phyloP scores from a whole-genome alignment of 257 asterid species.

The Solanum bukasovii region DNA sequence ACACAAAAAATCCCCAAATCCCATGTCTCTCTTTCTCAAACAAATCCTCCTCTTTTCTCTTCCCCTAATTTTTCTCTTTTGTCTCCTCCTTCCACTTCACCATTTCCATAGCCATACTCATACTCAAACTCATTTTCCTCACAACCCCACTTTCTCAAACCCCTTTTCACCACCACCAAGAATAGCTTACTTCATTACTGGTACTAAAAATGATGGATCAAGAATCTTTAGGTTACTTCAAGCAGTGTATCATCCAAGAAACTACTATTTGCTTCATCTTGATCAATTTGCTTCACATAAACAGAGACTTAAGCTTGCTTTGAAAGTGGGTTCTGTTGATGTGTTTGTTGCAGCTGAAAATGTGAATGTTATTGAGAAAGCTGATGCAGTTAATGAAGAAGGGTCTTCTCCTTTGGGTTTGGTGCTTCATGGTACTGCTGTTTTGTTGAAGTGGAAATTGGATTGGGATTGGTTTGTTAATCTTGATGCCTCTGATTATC shows the following conservation, averaged over 20 bases:
- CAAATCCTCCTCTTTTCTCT: constrained; percentile 18
- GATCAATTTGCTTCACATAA: constrained; percentile 15
- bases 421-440: constrained; percentile 33
- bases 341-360: constrained; percentile 22
- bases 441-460: constrained; percentile 20
- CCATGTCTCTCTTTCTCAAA: constrained; percentile 13
- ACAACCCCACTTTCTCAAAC: neutral
- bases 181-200: constrained; percentile 29
- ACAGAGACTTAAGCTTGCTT: constrained; percentile 18
- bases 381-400: constrained; percentile 16
- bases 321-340: constrained; percentile 18
- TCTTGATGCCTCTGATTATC: constrained; percentile 35
- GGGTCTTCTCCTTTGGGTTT: constrained; percentile 24
- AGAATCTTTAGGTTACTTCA: constrained; percentile 25
- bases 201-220: constrained; percentile 20
- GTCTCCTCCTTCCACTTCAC: constrained; percentile 13
- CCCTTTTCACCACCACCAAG: constrained; percentile 19
- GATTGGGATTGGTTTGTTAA: constrained; percentile 43
- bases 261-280: constrained; percentile 30
- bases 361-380: constrained; percentile 22
- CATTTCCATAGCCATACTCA: neutral
- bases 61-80: constrained; percentile 13
- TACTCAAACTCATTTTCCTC: neutral
- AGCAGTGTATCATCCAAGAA: constrained; percentile 30
- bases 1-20: neutral